Conservation (phyloP, 169 alveolate species). For the Perkinsus chesapeaki region DNA sequence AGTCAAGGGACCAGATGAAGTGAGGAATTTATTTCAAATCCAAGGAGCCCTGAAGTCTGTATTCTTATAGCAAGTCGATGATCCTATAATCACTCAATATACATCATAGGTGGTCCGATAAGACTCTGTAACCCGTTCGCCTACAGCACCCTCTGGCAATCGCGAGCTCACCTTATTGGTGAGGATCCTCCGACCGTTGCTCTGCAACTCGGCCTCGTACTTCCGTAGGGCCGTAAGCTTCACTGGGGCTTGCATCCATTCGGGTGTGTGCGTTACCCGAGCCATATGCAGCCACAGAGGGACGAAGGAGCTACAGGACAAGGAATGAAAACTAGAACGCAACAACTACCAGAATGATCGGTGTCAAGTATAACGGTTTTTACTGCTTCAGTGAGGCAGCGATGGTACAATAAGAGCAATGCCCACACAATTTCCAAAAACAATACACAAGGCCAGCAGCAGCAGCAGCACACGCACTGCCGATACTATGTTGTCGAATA, state of each 20-base stretch:
- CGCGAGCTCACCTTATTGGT: neutral
- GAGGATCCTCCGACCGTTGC: neutral
- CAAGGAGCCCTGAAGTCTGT: too few species aligned
- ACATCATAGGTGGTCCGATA: too few species aligned
- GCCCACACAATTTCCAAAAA: neutral
- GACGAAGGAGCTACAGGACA: neutral
- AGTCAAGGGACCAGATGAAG: too few species aligned
- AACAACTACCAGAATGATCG: neutral
- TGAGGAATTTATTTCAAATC: too few species aligned
- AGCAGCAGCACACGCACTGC: too few species aligned
- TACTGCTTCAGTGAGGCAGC: neutral
- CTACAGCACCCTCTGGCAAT: neutral
- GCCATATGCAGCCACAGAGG: neutral
- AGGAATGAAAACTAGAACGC: neutral
- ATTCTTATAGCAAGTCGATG: too few species aligned
- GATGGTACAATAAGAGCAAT: neutral
- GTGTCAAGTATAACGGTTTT: neutral
- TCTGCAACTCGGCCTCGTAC: conserved; percentile 1
- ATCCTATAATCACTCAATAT: too few species aligned
- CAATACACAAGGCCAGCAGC: neutral
- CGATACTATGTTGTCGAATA: too few species aligned
- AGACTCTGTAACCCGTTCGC: neutral
- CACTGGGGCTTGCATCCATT: neutral
- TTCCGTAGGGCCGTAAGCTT: neutral
- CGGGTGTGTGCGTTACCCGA: neutral